phyloP scores from a whole-genome alignment of 2,329 filamentous ascomycete species.

The Fusarium tricinctum region DNA sequence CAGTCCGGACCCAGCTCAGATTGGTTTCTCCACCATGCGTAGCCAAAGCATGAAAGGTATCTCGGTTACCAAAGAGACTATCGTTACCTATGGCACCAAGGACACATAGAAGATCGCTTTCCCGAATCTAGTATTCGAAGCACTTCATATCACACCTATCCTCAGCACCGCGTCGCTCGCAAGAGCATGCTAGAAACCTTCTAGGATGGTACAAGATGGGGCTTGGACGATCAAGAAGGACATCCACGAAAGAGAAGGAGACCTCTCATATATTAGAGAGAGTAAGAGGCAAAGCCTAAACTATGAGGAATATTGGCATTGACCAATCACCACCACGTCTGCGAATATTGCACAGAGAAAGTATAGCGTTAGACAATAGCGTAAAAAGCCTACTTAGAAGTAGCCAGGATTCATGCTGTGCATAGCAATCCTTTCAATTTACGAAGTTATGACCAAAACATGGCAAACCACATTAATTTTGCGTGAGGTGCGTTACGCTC shows the following conservation, averaged over 20 bases:
- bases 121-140: background rate
- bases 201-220: conserved; percentile 13
- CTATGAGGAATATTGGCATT: background rate
- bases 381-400: background rate
- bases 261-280: background rate
- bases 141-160: background rate
- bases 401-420: conserved; percentile 2
- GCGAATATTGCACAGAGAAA: background rate
- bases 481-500: no score
- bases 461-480: no score
- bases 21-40: conserved; percentile 41
- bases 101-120: background rate
- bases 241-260: conserved; percentile 13
- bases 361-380: background rate
- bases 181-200: conserved; percentile 10
- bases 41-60: conserved; percentile 40
- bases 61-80: conserved; percentile 47
- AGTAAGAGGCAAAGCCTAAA: conserved; percentile 2
- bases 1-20: conserved; percentile 36
- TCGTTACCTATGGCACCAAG: conserved; percentile 42
- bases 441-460: conserved; percentile 7
- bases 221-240: conserved; percentile 1
- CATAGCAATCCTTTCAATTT: conserved; percentile 11
- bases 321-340: background rate
- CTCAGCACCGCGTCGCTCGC: conserved; percentile 31